These are phyloP conservation scores for Teunomyces funiuensis DNA, from an alignment of 805 yeast species.

Conservation along the genomic window DNA sequence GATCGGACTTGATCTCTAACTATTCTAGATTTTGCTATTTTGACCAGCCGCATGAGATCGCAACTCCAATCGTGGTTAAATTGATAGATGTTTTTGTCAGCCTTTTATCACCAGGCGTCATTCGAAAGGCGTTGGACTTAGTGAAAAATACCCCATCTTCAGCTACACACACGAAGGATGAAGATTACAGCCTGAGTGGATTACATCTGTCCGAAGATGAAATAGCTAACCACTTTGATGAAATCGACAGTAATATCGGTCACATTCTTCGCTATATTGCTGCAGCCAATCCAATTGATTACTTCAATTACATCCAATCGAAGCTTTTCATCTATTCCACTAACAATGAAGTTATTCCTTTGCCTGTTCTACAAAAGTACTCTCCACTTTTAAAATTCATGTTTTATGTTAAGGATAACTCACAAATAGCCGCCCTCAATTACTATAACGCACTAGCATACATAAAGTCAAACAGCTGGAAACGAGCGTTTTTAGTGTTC, in stretches of 20 bases:
- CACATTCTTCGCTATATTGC: constrained; percentile 34
- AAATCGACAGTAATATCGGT: constrained; percentile 35
- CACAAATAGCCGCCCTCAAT: constrained; percentile 20
- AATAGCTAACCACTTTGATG: constrained; percentile 15
- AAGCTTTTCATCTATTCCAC: constrained; percentile 26
- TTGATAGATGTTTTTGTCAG: constrained; percentile 30
- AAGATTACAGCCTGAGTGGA: constrained; percentile 2
- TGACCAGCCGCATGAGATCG: constrained; percentile 29
- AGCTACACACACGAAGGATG: background rate
- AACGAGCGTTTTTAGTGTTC: constrained; percentile 33
- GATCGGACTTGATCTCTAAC: constrained; percentile 13
- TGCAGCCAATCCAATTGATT: constrained; percentile 35
- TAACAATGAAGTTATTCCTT: constrained; percentile 28
- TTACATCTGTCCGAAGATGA: constrained; percentile 5
- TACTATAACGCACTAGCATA: constrained; percentile 23
- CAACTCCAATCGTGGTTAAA: constrained; percentile 15
- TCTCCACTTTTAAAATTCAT: constrained; percentile 34
- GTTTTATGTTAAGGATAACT: constrained; percentile 28
- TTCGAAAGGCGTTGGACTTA: constrained; percentile 26
- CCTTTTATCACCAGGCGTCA: constrained; percentile 30
- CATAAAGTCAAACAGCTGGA: constrained; percentile 36
- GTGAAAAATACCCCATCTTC: constrained; percentile 12
- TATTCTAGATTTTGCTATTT: constrained; percentile 29
- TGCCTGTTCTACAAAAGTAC: constrained; percentile 28
- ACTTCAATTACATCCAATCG: constrained; percentile 24